Base-by-base conservation (phyloP, 2,329 filamentous ascomycete genomes). In the Myriosclerotinia curreyana region DNA sequence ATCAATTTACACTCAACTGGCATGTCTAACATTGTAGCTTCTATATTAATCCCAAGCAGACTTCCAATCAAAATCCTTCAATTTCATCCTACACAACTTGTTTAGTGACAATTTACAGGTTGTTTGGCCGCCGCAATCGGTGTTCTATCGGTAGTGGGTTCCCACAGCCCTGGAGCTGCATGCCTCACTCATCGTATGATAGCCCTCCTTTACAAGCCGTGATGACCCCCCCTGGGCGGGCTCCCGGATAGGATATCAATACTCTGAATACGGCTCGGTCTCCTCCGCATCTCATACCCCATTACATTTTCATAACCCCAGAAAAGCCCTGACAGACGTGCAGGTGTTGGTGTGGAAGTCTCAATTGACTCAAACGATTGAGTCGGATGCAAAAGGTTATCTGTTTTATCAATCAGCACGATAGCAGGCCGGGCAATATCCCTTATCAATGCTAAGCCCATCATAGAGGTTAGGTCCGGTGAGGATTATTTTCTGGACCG, bases 361-460 rank as follows among this genome's bases (percentile, higher is more conserved):
- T 15, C 48, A 15, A 36, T 22, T 3, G 9, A 22, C 8, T 48
- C 1, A 17, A 36, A 12, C 25, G 20, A 48, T 17, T 12, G n/a
- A 12, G 8, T 38, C 8, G 5, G 8, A 25, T n/a, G 31, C 28
- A 17, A 36, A 8, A 48, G 31, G 42, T 36, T 59, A 36, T 36
- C 55, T 48, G 11, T 58, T 58, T 58, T 56, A 56, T 34, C 54
- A 56, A 22, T 12, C 40, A 49, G 40, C 46, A 60, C 46, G 46
- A 50, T 38, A 60, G 28, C 58, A 60, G 34, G 17, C 31, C 44
- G 36, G 56, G n/a, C 8, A 40, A 60, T 28, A n/a, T 60, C n/a
- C 36, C 46, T 51, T 8, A 40, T 49, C 14, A 28, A n/a, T 51
- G n/a, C 58, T 60, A 60, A 50, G 25, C 44, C 34, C 25, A 28